Evolutionary conservation across 768 basidiomycete species (phyloP), one percentile per base, ranked within the genome.

Genomic region (Holtermanniella nyarrowii): DNA sequence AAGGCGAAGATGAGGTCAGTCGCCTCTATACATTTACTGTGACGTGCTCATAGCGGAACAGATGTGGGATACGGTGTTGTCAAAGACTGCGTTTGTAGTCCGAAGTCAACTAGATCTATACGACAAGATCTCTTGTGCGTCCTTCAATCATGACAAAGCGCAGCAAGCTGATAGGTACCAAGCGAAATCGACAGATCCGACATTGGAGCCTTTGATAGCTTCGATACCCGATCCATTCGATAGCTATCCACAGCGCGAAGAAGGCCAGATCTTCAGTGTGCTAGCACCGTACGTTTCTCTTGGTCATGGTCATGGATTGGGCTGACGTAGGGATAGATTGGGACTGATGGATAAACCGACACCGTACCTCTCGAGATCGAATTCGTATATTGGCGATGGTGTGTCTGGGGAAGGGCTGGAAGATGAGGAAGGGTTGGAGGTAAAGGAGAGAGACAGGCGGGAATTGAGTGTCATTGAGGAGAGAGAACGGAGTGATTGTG

Each of bases 191-290:
- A 64, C 86, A 54, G 90, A 96, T 71, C 86, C 88, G 24, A 77
- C 87, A 40, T 81, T 96, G 50, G 89, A 96, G 66, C 85, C 85
- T 1, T 85, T 96, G 81, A 75, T 96, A 1, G 83, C 88, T 70
- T 79, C 84, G 5, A 78, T 91, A 44, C 89, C 89, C 18, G 90
- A 95, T 68, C 87, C 90, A 26, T 93, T 93, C 57, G 89, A 93
- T 0, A 93, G 93, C 62, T 88, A 87, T 3, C 85, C 86, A 20
- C 83, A 85, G 2, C 86, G 84, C 60, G 77, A 85, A 40, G 86
- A 90, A 69, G 84, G 89, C 62, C 84, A 88, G 66, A 90, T 95
- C 58, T 93, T 93, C 74, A 87, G 82, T 66, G 91, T 95, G 54
- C 78, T 96, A 1, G 82, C 88, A 4, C 90, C 91, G 68, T 68